phyloP scores from a whole-genome alignment of 371 early-diverging fungal species.

The Rhizopus sp. region DNA sequence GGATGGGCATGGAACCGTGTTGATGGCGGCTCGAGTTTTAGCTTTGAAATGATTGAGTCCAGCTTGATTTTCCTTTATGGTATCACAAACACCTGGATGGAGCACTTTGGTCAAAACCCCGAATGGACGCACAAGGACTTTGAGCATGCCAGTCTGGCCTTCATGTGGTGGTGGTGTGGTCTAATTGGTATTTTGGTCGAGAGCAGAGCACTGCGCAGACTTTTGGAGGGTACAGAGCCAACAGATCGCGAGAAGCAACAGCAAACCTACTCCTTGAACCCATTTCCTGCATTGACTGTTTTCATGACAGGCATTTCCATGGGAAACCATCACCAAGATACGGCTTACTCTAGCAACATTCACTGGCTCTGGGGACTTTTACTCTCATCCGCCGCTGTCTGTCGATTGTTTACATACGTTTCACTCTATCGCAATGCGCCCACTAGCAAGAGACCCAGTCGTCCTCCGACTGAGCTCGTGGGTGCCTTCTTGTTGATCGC shows the following conservation, averaged over 20 bases:
- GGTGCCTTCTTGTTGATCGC: slow-evolving; percentile 48
- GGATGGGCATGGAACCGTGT: slow-evolving; percentile 56
- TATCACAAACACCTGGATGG: slow-evolving; percentile 67
- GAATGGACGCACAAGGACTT: slow-evolving; percentile 67
- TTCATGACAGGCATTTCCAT: slow-evolving; percentile 64
- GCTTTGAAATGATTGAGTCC: slow-evolving; percentile 54
- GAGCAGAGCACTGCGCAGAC: slow-evolving; percentile 49
- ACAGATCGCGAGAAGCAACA: slow-evolving; percentile 7
- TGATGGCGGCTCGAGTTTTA: slow-evolving; percentile 36
- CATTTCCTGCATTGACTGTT: slow-evolving; percentile 62
- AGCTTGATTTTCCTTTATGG: slow-evolving; percentile 59
- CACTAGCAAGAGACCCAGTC: slow-evolving; percentile 22
- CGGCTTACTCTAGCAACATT: slow-evolving; percentile 54
- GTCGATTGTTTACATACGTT: slow-evolving; percentile 53
- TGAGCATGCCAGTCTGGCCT: slow-evolving; percentile 65
- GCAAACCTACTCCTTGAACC: slow-evolving; percentile 34
- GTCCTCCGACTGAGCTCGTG: slow-evolving; percentile 47
- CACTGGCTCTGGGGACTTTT: slow-evolving; percentile 65
- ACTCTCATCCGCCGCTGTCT: slow-evolving; percentile 53
- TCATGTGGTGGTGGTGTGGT: slow-evolving; percentile 73
- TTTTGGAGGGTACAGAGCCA: slow-evolving; percentile 30
- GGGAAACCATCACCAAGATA: slow-evolving; percentile 65
- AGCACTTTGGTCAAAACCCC: slow-evolving; percentile 57
- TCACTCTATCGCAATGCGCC: slow-evolving; percentile 37
- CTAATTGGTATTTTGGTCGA: slow-evolving; percentile 56